phyloP scores from a whole-genome alignment of 805 yeast species.

The Zygosaccharomyces lentus region DNA sequence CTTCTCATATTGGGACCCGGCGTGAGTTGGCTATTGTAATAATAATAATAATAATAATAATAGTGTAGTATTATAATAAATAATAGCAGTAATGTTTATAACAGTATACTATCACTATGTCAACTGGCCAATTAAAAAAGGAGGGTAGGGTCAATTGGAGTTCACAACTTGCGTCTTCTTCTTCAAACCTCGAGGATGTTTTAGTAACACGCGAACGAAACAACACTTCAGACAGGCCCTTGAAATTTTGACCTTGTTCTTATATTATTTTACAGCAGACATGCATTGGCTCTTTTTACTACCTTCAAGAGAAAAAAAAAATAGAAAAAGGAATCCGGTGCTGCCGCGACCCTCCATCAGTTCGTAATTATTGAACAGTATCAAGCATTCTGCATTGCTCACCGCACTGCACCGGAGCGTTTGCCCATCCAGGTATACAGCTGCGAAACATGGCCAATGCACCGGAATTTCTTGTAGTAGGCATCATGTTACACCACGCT shows the following conservation, averaged over 20 bases:
- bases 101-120: background rate
- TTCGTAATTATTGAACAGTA: background rate
- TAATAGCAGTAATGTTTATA: background rate
- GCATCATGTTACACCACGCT: background rate
- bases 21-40: conserved; percentile 29
- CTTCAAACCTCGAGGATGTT: conserved; percentile 4
- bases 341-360: background rate
- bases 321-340: background rate
- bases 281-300: background rate
- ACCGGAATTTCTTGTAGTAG: background rate
- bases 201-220: background rate
- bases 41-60: background rate
- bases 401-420: background rate
- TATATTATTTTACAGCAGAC: background rate
- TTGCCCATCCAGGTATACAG: conserved; percentile 4
- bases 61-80: background rate
- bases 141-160: conserved; percentile 2
- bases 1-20: conserved; percentile 50
- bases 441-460: conserved; percentile 1
- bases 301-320: conserved; percentile 1
- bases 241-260: background rate
- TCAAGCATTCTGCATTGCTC: background rate
- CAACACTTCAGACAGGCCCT: background rate
- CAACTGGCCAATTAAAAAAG: background rate
- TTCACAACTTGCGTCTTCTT: background rate